Conservation (phyloP, 2,329 filamentous ascomycete genomes). For the Trichoderma semiorbis region DNA sequence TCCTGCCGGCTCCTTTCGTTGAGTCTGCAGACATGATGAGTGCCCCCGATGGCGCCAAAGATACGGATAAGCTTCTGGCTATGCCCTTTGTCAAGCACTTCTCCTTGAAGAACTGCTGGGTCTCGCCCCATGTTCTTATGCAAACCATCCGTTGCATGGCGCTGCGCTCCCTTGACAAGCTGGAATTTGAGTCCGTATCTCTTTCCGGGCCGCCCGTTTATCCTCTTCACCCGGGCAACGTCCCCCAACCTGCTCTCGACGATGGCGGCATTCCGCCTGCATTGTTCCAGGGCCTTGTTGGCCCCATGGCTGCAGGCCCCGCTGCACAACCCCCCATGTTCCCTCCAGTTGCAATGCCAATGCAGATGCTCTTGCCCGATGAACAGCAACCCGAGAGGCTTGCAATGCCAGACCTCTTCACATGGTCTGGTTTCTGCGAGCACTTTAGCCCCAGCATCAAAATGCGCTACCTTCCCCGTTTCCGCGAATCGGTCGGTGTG, state of each 20-base stretch:
- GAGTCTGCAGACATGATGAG: slow-evolving; percentile 33
- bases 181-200: slow-evolving; percentile 63
- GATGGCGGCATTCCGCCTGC: neutral
- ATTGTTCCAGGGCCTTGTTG: neutral
- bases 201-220: slow-evolving; percentile 47
- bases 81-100: slow-evolving; percentile 58
- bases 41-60: slow-evolving; percentile 28
- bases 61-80: slow-evolving; percentile 40
- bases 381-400: slow-evolving; percentile 14
- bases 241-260: slow-evolving; percentile 6
- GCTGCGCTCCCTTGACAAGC: slow-evolving; percentile 43
- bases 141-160: slow-evolving; percentile 49
- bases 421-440: slow-evolving; percentile 43
- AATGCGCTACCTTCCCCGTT: slow-evolving; percentile 20
- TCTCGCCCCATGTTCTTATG: slow-evolving; percentile 55
- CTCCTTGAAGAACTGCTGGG: slow-evolving; percentile 67
- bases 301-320: neutral
- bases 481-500: neutral
- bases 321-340: neutral
- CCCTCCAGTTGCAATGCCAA: neutral
- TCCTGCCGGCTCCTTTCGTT: slow-evolving; percentile 60
- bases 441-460: slow-evolving; percentile 39
- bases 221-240: slow-evolving; percentile 21
- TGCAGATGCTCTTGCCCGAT: neutral
- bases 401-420: slow-evolving; percentile 28